These are phyloP conservation scores for Quercus aquifolioides DNA, from an alignment of 306 rosid genomes.

Conservation along the genomic window DNA sequence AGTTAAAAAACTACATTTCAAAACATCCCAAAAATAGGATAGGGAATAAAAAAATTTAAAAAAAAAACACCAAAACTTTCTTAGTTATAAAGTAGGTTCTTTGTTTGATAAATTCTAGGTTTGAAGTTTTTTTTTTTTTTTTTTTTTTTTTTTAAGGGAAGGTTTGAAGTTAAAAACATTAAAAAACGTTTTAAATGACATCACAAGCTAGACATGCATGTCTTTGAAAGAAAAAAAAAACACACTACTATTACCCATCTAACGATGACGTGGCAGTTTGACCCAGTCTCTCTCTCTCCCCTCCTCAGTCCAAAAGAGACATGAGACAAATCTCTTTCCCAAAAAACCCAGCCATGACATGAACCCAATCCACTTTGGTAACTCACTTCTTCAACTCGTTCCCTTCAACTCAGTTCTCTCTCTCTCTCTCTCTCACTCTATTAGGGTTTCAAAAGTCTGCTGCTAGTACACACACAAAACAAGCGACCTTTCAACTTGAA, in stretches of 20 bases:
- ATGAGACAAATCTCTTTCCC: background rate
- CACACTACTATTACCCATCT: background rate
- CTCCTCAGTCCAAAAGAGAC: background rate
- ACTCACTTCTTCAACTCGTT: conserved; percentile 38
- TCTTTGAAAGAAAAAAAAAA: background rate
- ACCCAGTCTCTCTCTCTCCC: conserved; percentile 33
- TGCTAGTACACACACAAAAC: background rate
- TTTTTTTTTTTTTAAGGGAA: too few relatives aligned
- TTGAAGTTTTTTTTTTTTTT: too few relatives aligned
- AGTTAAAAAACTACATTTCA: too few relatives aligned
- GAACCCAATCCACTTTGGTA: background rate
- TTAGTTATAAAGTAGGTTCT: too few relatives aligned
- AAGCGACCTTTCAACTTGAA: conserved; percentile 13
- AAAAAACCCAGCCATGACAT: background rate
- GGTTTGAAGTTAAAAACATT: too few relatives aligned
- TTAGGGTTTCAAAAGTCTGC: conserved; percentile 16
- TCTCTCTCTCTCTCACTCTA: background rate
- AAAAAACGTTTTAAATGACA: background rate
- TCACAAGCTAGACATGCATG: conserved; percentile 32
- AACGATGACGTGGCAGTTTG: conserved; percentile 50
- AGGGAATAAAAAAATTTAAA: too few relatives aligned
- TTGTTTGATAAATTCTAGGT: too few relatives aligned
- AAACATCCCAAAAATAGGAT: too few relatives aligned
- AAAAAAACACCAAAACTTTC: too few relatives aligned
- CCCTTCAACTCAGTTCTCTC: background rate